phyloP scores from a whole-genome alignment of 768 basidiomycete species.

The Trichaptum fuscoviolaceum region DNA sequence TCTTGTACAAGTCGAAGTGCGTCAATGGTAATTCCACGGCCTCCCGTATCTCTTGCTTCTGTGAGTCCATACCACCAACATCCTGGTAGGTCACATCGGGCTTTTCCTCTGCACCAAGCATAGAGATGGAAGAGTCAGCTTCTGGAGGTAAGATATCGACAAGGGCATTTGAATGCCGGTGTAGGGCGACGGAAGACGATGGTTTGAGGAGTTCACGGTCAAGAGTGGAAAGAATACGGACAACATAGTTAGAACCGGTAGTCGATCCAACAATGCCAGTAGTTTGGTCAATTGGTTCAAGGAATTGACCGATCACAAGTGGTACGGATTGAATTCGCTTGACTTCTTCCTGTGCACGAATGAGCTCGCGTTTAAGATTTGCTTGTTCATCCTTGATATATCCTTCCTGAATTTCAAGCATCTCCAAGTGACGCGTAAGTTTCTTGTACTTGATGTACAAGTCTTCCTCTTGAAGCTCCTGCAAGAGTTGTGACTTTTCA shows the following conservation, averaged over 20 bases:
- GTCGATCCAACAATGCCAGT: slow-evolving; percentile 97
- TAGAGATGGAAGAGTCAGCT: slow-evolving; percentile 93
- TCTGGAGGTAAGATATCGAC: slow-evolving; percentile 98
- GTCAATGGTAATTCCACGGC: slow-evolving; percentile 94
- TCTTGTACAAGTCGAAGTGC: slow-evolving; percentile 98
- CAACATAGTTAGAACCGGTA: slow-evolving; percentile 97
- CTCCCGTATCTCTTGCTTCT: slow-evolving; percentile 99
- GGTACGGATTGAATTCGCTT: slow-evolving; percentile 99
- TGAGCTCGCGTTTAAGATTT: slow-evolving; percentile 94
- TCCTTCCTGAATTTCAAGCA: slow-evolving; percentile 90
- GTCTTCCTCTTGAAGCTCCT: slow-evolving; percentile 87
- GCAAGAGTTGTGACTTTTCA: slow-evolving; percentile 84
- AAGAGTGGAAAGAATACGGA: slow-evolving; percentile 92
- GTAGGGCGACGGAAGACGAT: slow-evolving; percentile 95
- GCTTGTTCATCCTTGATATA: slow-evolving; percentile 99
- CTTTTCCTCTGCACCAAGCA: slow-evolving; percentile 92
- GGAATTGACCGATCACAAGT: slow-evolving; percentile 97
- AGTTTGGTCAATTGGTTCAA: slow-evolving; percentile 97
- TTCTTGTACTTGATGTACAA: slow-evolving; percentile 98
- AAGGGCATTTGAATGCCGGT: slow-evolving; percentile 96
- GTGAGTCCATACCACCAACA: slow-evolving; percentile 94
- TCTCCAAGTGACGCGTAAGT: slow-evolving; percentile 89
- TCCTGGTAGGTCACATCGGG: slow-evolving; percentile 93
- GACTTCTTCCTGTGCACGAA: slow-evolving; percentile 98
- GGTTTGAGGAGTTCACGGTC: slow-evolving; percentile 98